Conservation (phyloP, 2,329 filamentous ascomycete genomes). For the Nannizzia gypsea region DNA sequence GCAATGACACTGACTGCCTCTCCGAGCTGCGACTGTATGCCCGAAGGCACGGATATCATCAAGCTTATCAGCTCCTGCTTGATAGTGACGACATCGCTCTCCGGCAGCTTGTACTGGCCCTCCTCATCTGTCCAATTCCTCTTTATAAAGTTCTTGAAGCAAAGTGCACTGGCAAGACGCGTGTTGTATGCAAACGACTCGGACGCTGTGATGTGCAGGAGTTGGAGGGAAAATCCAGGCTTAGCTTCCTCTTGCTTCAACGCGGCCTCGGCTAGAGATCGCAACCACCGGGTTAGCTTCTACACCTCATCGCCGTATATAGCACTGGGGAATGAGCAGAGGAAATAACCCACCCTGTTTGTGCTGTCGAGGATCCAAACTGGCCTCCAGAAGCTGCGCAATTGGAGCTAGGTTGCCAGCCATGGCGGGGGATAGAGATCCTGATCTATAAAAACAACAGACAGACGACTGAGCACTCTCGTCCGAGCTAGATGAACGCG, state of each 20-base stretch:
- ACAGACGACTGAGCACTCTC: background rate
- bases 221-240: conserved; percentile 72
- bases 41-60: conserved; percentile 83
- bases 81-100: conserved; percentile 75
- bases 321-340: background rate
- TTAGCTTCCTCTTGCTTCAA: conserved; percentile 70
- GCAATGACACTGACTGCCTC: conserved; percentile 96
- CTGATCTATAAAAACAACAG: conserved; percentile 14
- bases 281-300: background rate
- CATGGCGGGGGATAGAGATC: conserved; percentile 39
- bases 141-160: conserved; percentile 98
- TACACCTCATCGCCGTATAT: background rate
- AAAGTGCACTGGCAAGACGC: conserved; percentile 75
- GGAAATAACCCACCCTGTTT: conserved; percentile 59
- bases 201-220: conserved; percentile 82
- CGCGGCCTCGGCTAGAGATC: conserved; percentile 58
- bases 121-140: conserved; percentile 93
- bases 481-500: background rate
- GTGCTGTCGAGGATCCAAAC: conserved; percentile 74
- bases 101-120: conserved; percentile 77
- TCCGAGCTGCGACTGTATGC: conserved; percentile 84
- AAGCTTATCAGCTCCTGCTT: conserved; percentile 91
- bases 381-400: conserved; percentile 78
- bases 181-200: conserved; percentile 61
- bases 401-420: conserved; percentile 51